phyloP scores from a whole-genome alignment of 176 grass and related monocot species.

The Aegilops sharonensis region DNA sequence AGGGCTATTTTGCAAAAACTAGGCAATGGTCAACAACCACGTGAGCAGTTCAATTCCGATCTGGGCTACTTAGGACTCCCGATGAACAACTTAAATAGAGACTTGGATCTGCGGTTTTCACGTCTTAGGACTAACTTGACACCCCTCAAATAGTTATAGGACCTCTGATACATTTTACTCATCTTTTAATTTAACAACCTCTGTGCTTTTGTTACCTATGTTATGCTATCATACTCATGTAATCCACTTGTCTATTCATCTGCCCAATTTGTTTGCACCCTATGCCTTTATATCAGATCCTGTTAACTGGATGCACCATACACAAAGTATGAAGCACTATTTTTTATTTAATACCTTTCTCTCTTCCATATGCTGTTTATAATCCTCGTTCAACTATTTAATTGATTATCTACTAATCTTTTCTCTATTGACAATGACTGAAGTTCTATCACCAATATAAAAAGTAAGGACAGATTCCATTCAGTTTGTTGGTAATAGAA shows the following conservation, averaged over 20 bases:
- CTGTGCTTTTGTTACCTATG: slow-evolving; percentile 1
- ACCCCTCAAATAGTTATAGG: neutral
- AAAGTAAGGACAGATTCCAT: slow-evolving; percentile 6
- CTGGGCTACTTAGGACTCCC: too few species aligned
- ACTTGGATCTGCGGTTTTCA: neutral
- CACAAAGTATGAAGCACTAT: neutral
- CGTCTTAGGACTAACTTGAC: neutral
- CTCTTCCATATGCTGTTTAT: neutral
- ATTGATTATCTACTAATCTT: neutral
- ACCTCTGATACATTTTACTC: neutral
- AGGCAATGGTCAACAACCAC: neutral
- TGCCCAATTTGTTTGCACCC: neutral
- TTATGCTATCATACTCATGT: neutral
- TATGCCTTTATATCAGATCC: neutral
- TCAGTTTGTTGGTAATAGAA: slow-evolving; percentile 13
- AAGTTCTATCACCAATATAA: neutral
- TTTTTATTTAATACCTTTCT: slow-evolving; percentile 12
- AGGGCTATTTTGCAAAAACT: neutral
- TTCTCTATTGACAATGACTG: neutral
- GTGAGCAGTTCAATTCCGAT: neutral
- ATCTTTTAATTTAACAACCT: neutral
- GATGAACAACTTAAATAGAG: too few species aligned
- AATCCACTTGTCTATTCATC: neutral
- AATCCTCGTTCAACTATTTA: slow-evolving; percentile 15
- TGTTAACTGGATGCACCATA: slow-evolving; percentile 3